Base-by-base conservation (phyloP, 306 rosid species). In the Cicer cuneatum region DNA sequence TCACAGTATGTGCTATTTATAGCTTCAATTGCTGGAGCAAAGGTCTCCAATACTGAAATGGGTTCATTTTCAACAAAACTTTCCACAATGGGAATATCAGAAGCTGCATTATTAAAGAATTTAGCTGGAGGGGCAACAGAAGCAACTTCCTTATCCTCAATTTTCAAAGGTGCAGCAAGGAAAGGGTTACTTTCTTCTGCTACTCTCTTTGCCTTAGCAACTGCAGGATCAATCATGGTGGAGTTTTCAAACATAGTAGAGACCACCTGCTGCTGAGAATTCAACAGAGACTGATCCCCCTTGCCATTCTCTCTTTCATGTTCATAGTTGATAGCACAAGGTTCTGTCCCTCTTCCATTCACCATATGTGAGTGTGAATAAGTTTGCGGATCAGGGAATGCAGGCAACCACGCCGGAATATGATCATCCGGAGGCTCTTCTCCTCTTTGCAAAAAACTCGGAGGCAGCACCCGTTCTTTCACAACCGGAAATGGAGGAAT, bases 341-440 rank as follows among this genome's bases (percentile, higher is more conserved):
- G 78, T 54, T 84, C 92, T 11, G 42, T 39, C 2, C 72, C 84
- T 72, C 79, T 82, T 68, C 80, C 91, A 72, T 78, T 63, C 66
- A 62, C 37, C 2, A 49, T 33, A 13, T 82, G 79, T 13, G 83
- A 56, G 72, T 29, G 77, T 43, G 77, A 48, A 78, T 75, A 81
- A 37, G 86, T 66, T 58, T 85, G 83, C 8, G 87, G 87, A 66
- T 85, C 93, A 60, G 97, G 97, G 54, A 90, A 85, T 16, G 83
- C 82, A n/a, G 98, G 97, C 87, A 93, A 82, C 98, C 98, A 90
- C 47, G 86, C 60, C 47, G 98, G 97, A 77, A 93, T 87, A 80
- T 90, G 95, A 60, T 87, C 90, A 21, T 73, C 84, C 0, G 88
- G 88, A 79, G 97, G 84, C 70, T 87, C 90, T 74, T 86, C 84